phyloP scores from a whole-genome alignment of 139 green algal genomes.

The Volvox reticuliferus region DNA sequence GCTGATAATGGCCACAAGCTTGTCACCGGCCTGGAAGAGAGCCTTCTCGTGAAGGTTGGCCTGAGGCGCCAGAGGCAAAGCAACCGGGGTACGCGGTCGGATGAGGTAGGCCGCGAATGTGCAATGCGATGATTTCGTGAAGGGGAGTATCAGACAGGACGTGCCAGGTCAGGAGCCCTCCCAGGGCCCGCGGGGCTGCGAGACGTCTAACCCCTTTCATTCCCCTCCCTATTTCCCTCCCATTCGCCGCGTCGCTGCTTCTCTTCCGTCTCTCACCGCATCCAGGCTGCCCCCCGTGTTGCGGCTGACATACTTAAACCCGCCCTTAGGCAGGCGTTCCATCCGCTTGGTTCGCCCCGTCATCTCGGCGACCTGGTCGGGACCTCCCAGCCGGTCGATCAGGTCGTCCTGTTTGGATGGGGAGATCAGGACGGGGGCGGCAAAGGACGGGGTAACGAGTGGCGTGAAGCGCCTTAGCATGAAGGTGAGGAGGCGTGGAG shows the following conservation, averaged over 20 bases:
- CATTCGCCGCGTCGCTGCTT: not conserved
- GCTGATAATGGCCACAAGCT: slow-evolving; percentile 94
- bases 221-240: not conserved
- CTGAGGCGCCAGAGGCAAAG: not conserved
- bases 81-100: not conserved
- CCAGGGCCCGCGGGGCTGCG: no score
- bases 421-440: no score
- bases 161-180: no score
- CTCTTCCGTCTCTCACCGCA: not conserved
- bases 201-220: no score
- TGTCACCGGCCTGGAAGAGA: slow-evolving; percentile 81
- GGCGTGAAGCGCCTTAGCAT: no score
- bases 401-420: no score
- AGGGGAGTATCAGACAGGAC: no score
- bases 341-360: slow-evolving; percentile 72
- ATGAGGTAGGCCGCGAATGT: no score
- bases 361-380: slow-evolving; percentile 79
- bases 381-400: slow-evolving; percentile 71
- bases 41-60: slow-evolving; percentile 82
- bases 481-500: no score
- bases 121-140: no score
- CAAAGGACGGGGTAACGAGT: no score
- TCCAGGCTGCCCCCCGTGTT: not conserved
- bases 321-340: slow-evolving; percentile 18
- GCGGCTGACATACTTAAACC: no score